These are phyloP conservation scores for Thermothelomyces thermophilus DNA, from an alignment of 2,329 filamentous ascomycete genomes.

Conservation along the genomic window DNA sequence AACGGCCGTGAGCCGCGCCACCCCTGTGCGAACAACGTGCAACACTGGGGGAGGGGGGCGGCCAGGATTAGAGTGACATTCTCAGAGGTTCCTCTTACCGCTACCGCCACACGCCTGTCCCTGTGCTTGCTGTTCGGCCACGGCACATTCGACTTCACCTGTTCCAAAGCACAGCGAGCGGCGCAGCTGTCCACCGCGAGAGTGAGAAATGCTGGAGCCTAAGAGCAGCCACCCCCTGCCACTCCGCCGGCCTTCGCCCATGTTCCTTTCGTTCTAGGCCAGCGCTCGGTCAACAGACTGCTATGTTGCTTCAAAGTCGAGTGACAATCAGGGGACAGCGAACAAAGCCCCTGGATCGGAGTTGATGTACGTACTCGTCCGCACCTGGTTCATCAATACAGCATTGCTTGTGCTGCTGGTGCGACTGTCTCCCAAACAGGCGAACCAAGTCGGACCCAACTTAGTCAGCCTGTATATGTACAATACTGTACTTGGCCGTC, in stretches of 20 bases:
- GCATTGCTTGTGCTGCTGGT: neutral
- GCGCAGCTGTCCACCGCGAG: conserved; percentile 22
- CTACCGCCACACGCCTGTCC: conserved; percentile 8
- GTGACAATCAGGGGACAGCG: neutral
- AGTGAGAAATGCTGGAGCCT: conserved; percentile 25
- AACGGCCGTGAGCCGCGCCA: conserved; percentile 9
- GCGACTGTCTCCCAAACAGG: neutral
- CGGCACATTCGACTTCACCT: conserved; percentile 16
- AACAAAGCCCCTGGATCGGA: neutral
- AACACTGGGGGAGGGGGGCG: neutral
- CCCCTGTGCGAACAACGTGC: neutral
- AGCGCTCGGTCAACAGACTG: conserved; percentile 6
- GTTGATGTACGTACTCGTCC: neutral
- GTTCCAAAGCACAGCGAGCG: conserved; percentile 16
- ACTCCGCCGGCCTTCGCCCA: conserved; percentile 15
- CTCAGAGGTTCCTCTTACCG: conserved; percentile 7
- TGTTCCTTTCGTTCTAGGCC: conserved; percentile 12
- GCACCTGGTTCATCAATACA: neutral
- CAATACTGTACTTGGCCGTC: no score
- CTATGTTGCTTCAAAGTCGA: neutral
- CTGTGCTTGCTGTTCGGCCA: conserved; percentile 12
- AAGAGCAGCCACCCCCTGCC: conserved; percentile 19
- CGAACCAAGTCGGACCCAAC: neutral
- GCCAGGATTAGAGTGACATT: neutral
- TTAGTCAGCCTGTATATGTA: no score